phyloP scores from a whole-genome alignment of 768 basidiomycete genomes.

The Filobasidium wieringae region DNA sequence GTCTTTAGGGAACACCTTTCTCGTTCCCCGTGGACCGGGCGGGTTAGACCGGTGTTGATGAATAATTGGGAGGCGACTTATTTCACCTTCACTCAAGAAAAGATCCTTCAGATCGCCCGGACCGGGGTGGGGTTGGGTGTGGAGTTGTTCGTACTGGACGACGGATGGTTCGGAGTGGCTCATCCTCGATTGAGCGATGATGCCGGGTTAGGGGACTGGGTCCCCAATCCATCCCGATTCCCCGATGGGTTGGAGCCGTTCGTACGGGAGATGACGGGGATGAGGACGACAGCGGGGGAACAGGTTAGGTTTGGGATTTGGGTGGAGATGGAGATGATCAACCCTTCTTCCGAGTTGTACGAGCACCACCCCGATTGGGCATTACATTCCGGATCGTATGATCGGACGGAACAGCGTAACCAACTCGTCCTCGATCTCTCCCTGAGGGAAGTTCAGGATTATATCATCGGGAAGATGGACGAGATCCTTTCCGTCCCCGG shows the following conservation, averaged over 20 bases:
- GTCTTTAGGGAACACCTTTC: slow-evolving; percentile 20
- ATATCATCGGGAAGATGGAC: slow-evolving; percentile 17
- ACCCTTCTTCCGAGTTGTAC: slow-evolving; percentile 22
- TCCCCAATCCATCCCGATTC: slow-evolving; percentile 15
- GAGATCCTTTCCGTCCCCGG: slow-evolving; percentile 10
- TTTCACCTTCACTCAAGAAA: slow-evolving; percentile 17
- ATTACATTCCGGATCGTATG: slow-evolving; percentile 12
- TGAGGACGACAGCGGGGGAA: neutral
- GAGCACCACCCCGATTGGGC: slow-evolving; percentile 23
- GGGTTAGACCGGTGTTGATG: slow-evolving; percentile 17
- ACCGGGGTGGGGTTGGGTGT: slow-evolving; percentile 16
- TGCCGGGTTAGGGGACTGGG: slow-evolving; percentile 24
- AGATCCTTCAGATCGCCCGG: slow-evolving; percentile 14
- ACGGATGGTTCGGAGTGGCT: slow-evolving; percentile 27
- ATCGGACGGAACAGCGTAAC: slow-evolving; percentile 15
- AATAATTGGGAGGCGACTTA: slow-evolving; percentile 30
- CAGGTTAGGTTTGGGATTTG: slow-evolving; percentile 23
- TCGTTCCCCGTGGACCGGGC: neutral
- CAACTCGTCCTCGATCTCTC: slow-evolving; percentile 24
- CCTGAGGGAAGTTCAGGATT: slow-evolving; percentile 18
- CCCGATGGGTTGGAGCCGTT: slow-evolving; percentile 17
- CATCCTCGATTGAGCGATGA: slow-evolving; percentile 16
- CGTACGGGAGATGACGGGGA: slow-evolving; percentile 11
- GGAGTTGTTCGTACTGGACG: slow-evolving; percentile 27
- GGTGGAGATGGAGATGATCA: slow-evolving; percentile 31